These are phyloP conservation scores for Posidonia australis DNA, from an alignment of 106 monocot species.

Conservation along the genomic window DNA sequence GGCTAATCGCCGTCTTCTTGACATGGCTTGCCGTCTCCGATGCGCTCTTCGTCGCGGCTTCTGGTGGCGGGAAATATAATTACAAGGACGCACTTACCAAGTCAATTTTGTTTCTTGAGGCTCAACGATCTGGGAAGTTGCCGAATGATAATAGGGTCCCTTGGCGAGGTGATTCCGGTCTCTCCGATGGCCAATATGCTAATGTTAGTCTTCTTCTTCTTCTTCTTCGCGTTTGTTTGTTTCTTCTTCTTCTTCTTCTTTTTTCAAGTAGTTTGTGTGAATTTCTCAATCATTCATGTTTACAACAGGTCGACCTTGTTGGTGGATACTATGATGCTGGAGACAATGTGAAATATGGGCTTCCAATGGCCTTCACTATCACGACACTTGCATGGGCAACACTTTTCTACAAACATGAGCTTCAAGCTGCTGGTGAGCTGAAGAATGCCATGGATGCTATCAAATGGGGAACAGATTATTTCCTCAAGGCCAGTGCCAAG, in stretches of 20 bases:
- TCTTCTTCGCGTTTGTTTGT: slow-evolving; percentile 41
- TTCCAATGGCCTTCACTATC: slow-evolving; percentile 94
- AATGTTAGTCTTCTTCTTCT: slow-evolving; percentile 9
- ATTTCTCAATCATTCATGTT: not conserved
- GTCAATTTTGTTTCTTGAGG: slow-evolving; percentile 77
- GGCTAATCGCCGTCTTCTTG: too few relatives aligned
- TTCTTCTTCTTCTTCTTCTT: too few relatives aligned
- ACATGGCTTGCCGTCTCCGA: too few relatives aligned
- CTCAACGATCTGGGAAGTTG: slow-evolving; percentile 62
- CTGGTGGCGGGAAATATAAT: slow-evolving; percentile 1
- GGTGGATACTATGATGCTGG: slow-evolving; percentile 45
- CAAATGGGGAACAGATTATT: slow-evolving; percentile 86
- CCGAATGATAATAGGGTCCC: slow-evolving; percentile 40
- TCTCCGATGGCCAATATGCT: slow-evolving; percentile 50
- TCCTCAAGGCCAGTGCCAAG: slow-evolving; percentile 57
- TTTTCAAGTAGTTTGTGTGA: slow-evolving; percentile 46
- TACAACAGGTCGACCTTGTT: slow-evolving; percentile 3
- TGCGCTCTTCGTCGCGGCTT: too few relatives aligned
- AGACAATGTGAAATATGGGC: slow-evolving; percentile 90
- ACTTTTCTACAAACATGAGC: slow-evolving; percentile 38
- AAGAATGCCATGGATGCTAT: slow-evolving; percentile 51
- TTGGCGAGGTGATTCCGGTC: slow-evolving; percentile 56
- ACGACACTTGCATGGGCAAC: slow-evolving; percentile 82
- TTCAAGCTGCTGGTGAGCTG: slow-evolving; percentile 40
- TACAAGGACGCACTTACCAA: slow-evolving; percentile 64